Evolutionary conservation across 345 rosid genomes (phyloP).

Genomic region (Gossypium thurberi): DNA sequence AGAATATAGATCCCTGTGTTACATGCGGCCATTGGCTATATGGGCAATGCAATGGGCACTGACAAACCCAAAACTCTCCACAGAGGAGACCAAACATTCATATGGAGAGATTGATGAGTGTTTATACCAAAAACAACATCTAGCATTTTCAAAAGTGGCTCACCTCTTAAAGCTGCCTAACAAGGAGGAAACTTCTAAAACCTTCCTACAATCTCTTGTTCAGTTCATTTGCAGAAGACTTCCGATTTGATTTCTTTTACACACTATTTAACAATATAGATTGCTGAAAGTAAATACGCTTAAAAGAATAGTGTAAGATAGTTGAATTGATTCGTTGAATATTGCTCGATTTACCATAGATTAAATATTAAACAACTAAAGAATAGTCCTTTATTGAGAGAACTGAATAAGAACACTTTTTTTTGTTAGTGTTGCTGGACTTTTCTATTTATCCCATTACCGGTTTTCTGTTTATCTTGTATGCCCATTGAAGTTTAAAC

Average conservation of each 20-base stretch:
- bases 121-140: conserved; percentile 36
- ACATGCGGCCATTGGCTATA: conserved; percentile 78
- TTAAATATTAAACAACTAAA: not conserved
- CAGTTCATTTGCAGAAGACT: conserved; percentile 39
- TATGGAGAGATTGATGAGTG: conserved; percentile 23
- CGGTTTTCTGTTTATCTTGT: not conserved
- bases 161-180: conserved; percentile 37
- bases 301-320: too few relatives aligned
- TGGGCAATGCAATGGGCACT: conserved; percentile 83
- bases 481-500: too few relatives aligned
- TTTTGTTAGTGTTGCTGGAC: not conserved
- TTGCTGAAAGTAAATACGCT: too few relatives aligned
- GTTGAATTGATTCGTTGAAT: too few relatives aligned
- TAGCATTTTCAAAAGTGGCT: conserved; percentile 60
- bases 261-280: not conserved
- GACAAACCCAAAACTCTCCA: conserved; percentile 34
- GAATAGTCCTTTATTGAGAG: not conserved
- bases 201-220: conserved; percentile 38
- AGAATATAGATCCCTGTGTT: conserved; percentile 51
- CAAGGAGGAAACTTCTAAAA: conserved; percentile 28
- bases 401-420: not conserved
- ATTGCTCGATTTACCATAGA: not conserved
- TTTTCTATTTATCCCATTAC: not conserved
- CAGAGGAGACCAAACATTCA: conserved; percentile 20
- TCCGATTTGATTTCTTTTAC: conserved; percentile 4